Conservation (phyloP, 441 rosid genomes). For the Populus hybrid region DNA sequence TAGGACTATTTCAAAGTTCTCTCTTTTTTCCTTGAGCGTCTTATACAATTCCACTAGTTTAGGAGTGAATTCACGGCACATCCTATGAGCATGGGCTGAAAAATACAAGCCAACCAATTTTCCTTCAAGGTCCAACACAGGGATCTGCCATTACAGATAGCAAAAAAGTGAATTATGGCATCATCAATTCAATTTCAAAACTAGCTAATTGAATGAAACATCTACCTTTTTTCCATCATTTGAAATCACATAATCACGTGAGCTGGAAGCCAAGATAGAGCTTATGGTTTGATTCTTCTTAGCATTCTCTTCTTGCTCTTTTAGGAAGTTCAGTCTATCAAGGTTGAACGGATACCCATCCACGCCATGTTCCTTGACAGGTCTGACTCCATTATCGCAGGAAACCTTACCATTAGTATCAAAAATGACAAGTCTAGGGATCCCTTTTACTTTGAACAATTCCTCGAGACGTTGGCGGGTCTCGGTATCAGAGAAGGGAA, state of each 20-base stretch:
- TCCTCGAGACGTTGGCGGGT: conserved; percentile 18
- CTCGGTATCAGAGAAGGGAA: conserved; percentile 35
- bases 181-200: background rate
- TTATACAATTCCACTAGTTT: conserved; percentile 55
- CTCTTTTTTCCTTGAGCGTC: conserved; percentile 52
- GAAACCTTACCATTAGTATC: conserved; percentile 25
- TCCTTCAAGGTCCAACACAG: conserved; percentile 31
- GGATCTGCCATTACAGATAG: conserved; percentile 17
- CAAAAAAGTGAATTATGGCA: conserved; percentile 16
- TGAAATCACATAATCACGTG: conserved; percentile 38
- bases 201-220: background rate
- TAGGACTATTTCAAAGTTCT: conserved; percentile 62
- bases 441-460: conserved; percentile 30
- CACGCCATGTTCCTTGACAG: conserved; percentile 31
- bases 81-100: conserved; percentile 9
- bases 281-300: conserved; percentile 37
- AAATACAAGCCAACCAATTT: conserved; percentile 35
- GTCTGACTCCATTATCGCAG: conserved; percentile 21
- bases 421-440: conserved; percentile 40
- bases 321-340: conserved; percentile 23
- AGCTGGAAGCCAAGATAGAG: conserved; percentile 28
- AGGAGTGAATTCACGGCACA: conserved; percentile 29
- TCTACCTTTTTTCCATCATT: conserved; percentile 35
- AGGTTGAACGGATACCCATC: conserved; percentile 37
- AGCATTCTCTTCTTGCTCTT: conserved; percentile 36